Percentiles rank a stretch among this genome's conserved stretches.
phyloP scores from a whole-genome alignment of 352 stramenopile genomes.

The Pseudoperonospora humuli region DNA sequence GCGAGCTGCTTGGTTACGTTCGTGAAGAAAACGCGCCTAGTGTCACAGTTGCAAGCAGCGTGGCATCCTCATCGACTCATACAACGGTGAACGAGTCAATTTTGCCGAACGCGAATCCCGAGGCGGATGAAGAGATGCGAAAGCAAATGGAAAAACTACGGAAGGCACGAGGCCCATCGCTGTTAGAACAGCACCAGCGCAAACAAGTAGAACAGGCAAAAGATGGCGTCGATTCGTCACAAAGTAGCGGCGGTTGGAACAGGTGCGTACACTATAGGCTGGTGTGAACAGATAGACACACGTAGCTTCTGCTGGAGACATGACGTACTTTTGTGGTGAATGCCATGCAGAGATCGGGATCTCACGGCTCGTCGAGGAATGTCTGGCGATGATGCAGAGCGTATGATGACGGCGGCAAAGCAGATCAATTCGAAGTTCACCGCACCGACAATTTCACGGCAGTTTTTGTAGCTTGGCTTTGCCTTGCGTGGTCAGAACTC shows the following conservation, averaged over 20 bases:
- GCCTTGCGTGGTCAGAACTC: background rate
- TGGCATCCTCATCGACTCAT: slow-evolving; percentile 4
- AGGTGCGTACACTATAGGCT: slow-evolving; percentile 26
- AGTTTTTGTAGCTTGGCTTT: slow-evolving; percentile 61
- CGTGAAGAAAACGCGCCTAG: slow-evolving; percentile 57
- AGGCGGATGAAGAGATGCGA: slow-evolving; percentile 58
- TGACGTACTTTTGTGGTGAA: background rate
- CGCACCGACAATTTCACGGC: slow-evolving; percentile 65
- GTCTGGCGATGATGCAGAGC: slow-evolving; percentile 54
- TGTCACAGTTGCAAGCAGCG: slow-evolving; percentile 9
- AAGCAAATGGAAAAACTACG: slow-evolving; percentile 58
- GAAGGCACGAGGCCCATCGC: slow-evolving; percentile 51
- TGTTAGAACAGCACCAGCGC: slow-evolving; percentile 74
- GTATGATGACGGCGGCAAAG: slow-evolving; percentile 68
- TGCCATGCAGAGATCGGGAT: slow-evolving; percentile 53
- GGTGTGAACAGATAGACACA: background rate
- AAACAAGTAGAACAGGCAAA: slow-evolving; percentile 48
- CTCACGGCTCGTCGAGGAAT: slow-evolving; percentile 50
- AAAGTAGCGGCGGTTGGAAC: slow-evolving; percentile 41
- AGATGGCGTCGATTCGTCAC: slow-evolving; percentile 2
- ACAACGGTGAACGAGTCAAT: slow-evolving; percentile 57
- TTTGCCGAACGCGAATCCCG: slow-evolving; percentile 50
- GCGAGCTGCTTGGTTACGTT: slow-evolving; percentile 76
- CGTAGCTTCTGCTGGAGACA: background rate
- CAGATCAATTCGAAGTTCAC: slow-evolving; percentile 85